Conservation (phyloP, 2,329 filamentous ascomycete genomes). For the Fusarium globosum region DNA sequence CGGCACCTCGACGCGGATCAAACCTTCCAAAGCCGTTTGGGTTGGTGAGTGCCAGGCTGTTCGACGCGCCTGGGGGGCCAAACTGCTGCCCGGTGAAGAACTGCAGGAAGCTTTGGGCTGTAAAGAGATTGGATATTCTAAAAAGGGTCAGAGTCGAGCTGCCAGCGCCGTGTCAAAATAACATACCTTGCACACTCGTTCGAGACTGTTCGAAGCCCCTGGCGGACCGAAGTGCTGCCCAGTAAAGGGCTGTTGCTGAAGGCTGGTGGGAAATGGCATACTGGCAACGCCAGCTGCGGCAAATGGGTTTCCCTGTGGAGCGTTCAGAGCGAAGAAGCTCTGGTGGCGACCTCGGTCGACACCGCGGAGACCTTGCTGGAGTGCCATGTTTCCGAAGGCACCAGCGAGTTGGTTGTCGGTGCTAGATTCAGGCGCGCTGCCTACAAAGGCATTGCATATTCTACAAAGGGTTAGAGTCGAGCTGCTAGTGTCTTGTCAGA, state of each 20-base stretch:
- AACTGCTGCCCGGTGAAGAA: too few relatives aligned
- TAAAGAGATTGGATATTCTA: background rate
- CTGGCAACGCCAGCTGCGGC: conserved; percentile 17
- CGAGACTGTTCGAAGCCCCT: background rate
- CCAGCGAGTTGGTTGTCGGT: conserved; percentile 10
- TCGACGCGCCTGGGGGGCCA: too few relatives aligned
- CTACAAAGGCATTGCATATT: background rate
- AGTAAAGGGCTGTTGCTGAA: conserved; percentile 44
- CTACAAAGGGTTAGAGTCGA: background rate
- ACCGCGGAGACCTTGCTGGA: background rate
- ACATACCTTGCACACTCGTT: background rate
- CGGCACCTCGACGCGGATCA: conserved; percentile 39
- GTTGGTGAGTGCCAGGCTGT: too few relatives aligned
- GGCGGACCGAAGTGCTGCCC: background rate
- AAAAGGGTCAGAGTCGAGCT: background rate
- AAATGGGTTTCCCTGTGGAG: conserved; percentile 22
- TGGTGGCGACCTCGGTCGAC: background rate
- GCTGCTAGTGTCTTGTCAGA: background rate
- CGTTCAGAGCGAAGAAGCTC: conserved; percentile 44
- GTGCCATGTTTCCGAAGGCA: conserved; percentile 32
- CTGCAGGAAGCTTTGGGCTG: too few relatives aligned
- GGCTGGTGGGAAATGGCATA: accelerated
- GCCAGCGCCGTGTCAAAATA: background rate
- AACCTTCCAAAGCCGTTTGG: background rate
- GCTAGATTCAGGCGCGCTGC: background rate